Evolutionary conservation across 257 asterid species (phyloP), one percentile per base, ranked within the genome.

Genomic region (Euphrasia confusa): DNA sequence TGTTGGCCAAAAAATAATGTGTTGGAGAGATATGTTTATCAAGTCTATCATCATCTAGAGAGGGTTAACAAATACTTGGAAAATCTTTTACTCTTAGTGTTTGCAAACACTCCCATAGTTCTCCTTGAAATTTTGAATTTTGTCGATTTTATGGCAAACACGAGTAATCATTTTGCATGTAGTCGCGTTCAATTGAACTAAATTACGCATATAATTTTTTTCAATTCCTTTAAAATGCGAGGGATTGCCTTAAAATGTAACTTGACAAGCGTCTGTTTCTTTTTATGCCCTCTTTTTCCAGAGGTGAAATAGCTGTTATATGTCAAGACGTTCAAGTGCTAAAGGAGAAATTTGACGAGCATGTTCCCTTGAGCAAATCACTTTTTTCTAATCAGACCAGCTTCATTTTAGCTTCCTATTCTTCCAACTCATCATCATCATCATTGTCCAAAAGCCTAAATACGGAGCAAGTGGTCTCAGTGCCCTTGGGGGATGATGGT

Each of bases 251-350:
- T 24, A 32, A 32, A 32, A 32, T 32, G 9, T 18, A 52, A 33
- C 40, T 10, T 35, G 40, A 35, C 40, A 35, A 35, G 40, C 10
- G 8, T 35, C 40, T 35, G 10, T 6, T 35, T 35, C 10, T 35
- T 35, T 35, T 35, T 35, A 1, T 2, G 8, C 10, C 40, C 10
- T 35, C 40, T 35, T 58, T 30, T 67, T n/a, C 68, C 82, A 89
- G 95, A 64, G 97, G 97, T 48, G 97, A 87, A 71, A 74, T 84
- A 44, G 85, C 81, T 54, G 90, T 84, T 21, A 81, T 87, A 74
- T 83, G 90, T 59, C 75, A 80, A 48, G 95, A 87, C 71, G 88
- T 84, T 72, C 87, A 70, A 73, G 60, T 75, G 68, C 72, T 84
- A 15, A 84, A 87, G 64, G 81, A 78, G 75, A 83, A 72, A 70